Evolutionary conservation across 768 basidiomycete species (phyloP), one percentile per base, ranked within the genome.

Genomic region (Pulveroboletus sp.): DNA sequence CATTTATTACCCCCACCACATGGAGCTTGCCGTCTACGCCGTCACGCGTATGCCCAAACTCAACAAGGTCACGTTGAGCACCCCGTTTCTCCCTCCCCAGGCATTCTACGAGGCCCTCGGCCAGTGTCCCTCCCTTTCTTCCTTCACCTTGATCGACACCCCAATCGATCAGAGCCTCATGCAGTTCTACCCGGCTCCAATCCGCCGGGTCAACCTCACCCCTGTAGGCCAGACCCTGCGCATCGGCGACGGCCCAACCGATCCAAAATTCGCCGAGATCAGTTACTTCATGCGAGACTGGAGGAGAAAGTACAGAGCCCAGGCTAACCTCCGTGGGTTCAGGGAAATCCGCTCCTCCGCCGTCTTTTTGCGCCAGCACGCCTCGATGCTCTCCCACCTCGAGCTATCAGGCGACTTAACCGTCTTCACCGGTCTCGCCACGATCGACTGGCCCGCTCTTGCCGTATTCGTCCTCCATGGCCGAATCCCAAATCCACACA

Each of bases 231-330:
- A 69, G 45, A 65, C 59, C 13, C 51, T 69, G 2, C 68, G 68
- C 8, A 63, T 69, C 40, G 68, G 68, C 4, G 68, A 69, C 46
- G 68, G 69, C 38, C 64, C 64, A 8, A 66, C 62, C 1, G 66
- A 70, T 33, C 59, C 66, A 44, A 61, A 57, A 33, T 64, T 69
- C 33, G 47, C 65, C 30, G 68, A 69, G 17, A 62, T 62, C 38
- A 60, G 53, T 21, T 69, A 69, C 55, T 70, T 64, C 11, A 69
- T 69, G 57, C 63, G 68, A 0, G 69, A 67, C 35, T 69, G 68
- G 68, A 56, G 67, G 47, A 66, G 65, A 55, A 69, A 69, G 37
- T 64, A 69, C 46, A 71, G 66, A 42, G 56, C 62, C 0, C 68
- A 69, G 33, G 59, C 63, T 4, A 59, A 58, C 46, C 53, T 59